These are phyloP conservation scores for Fusarium proliferatum DNA, from an alignment of 2,329 filamentous ascomycete species.

Conservation along the genomic window DNA sequence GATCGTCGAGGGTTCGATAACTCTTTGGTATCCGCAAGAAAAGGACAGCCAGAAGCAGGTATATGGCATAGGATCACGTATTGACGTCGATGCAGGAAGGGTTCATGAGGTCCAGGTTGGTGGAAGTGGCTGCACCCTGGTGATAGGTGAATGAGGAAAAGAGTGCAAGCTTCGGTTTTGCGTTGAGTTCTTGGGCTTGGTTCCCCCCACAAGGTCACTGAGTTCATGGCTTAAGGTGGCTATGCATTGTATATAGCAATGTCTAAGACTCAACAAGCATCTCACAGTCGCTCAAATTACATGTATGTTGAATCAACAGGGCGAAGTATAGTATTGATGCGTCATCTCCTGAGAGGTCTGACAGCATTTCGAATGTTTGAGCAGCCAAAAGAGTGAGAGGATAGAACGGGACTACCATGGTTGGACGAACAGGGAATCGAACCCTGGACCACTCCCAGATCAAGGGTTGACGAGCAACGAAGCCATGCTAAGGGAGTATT, in stretches of 20 bases:
- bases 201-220: background rate
- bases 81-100: slow-evolving; percentile 73
- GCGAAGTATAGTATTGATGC: background rate
- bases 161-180: background rate
- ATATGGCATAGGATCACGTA: slow-evolving; percentile 68
- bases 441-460: slow-evolving; percentile 36
- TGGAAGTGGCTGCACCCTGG: slow-evolving; percentile 73
- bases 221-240: background rate
- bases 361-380: background rate
- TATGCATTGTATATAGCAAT: background rate
- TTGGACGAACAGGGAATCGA: slow-evolving; percentile 44
- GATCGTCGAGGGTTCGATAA: slow-evolving; percentile 72
- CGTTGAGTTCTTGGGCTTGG: background rate
- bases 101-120: slow-evolving; percentile 79
- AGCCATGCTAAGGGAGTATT: slow-evolving; percentile 44
- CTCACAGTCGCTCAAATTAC: background rate
- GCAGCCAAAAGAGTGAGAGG: background rate
- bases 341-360: background rate
- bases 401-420: slow-evolving; percentile 25
- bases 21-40: slow-evolving; percentile 74
- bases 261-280: background rate
- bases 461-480: background rate
- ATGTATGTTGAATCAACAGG: no score
- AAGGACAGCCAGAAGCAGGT: slow-evolving; percentile 64
- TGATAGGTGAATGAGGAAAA: slow-evolving; percentile 67